Base-by-base conservation (phyloP, 768 basidiomycete species). In the Suillus subalutaceus region DNA sequence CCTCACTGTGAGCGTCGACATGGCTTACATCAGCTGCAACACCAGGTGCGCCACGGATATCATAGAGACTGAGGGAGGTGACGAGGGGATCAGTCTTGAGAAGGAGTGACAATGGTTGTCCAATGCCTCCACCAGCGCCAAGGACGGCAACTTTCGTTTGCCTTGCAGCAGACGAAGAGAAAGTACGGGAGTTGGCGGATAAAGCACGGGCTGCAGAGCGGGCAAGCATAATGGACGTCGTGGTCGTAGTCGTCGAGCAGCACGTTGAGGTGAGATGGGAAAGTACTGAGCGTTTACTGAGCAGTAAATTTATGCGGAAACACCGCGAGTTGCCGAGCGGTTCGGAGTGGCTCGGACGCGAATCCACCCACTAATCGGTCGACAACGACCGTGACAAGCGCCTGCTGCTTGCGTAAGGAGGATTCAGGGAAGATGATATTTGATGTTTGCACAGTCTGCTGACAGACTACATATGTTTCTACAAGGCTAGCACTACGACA, bases 81-180 rank as follows among this genome's bases (percentile, higher is more conserved):
- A 97, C 92, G 71, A 96, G 83, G 52, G 94, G 94, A 84, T 99
- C 92, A 70, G 82, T 87, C 86, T 99, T 98, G 78, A 98, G 89
- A 70, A 97, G 85, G 70, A 99, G 83, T 58, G 95, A 97, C 73
- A 98, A 84, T 75, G 97, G 96, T 80, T 99, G 97, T 78, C 97
- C 97, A 79, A 99, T 99, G 80, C 97, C 97, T 85, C 97, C 97
- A 73, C 94, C 97, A 68, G 97, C 97, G 73, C 97, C 97, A 78
- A 97, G 93, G 67, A 99, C 96, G 61, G 93, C 92, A 78, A 97
- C 97, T 84, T 96, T 96, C 71, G 89, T 90, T 69, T 85, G 85
- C 73, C 89, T 86, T 55, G 88, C 75, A 32, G 86, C 82, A 30
- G 90, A 89, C 35, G 92, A 89, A 57, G 92, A 93, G 83, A 95